phyloP scores from a whole-genome alignment of 2,329 filamentous ascomycete species.

The Cercospora canescens region DNA sequence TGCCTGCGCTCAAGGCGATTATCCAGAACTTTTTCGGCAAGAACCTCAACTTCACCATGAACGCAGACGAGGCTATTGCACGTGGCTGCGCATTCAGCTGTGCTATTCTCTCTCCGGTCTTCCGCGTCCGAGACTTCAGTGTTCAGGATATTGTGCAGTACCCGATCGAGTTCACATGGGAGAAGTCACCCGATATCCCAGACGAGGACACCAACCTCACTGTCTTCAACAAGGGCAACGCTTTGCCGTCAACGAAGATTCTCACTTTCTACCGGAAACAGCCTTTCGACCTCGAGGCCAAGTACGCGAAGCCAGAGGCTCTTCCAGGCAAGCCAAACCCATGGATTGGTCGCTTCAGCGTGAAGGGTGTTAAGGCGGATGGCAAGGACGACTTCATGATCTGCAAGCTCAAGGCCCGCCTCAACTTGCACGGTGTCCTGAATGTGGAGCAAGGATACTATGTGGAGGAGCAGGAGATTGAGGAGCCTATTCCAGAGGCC shows the following conservation, averaged over 20 bases:
- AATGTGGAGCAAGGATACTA: conserved; percentile 98
- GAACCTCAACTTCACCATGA: conserved; percentile 89
- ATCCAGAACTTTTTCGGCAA: conserved; percentile 93
- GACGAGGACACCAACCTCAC: conserved; percentile 97
- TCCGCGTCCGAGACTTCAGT: conserved; percentile 97
- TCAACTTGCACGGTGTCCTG: conserved; percentile 94
- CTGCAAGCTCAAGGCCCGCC: conserved; percentile 96
- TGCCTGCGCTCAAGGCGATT: conserved; percentile 86
- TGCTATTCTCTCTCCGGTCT: conserved; percentile 93
- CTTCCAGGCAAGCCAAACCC: conserved; percentile 88
- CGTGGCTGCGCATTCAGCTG: conserved; percentile 97
- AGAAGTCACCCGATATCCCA: conserved; percentile 96
- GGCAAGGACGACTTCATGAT: conserved; percentile 98
- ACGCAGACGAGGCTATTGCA: conserved; percentile 96
- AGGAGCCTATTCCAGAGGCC: conserved; percentile 83
- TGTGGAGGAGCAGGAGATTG: conserved; percentile 95
- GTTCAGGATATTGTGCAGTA: conserved; percentile 98
- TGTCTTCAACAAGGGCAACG: conserved; percentile 96
- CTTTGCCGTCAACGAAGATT: conserved; percentile 98
- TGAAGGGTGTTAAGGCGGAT: conserved; percentile 95
- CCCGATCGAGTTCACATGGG: conserved; percentile 98
- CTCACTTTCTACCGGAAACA: conserved; percentile 99
- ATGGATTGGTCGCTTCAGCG: conserved; percentile 96
- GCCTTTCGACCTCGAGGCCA: conserved; percentile 92
- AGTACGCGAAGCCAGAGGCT: conserved; percentile 81